phyloP scores from a whole-genome alignment of 176 grass and related monocot genomes.

The Echinochloa phyllopogon region DNA sequence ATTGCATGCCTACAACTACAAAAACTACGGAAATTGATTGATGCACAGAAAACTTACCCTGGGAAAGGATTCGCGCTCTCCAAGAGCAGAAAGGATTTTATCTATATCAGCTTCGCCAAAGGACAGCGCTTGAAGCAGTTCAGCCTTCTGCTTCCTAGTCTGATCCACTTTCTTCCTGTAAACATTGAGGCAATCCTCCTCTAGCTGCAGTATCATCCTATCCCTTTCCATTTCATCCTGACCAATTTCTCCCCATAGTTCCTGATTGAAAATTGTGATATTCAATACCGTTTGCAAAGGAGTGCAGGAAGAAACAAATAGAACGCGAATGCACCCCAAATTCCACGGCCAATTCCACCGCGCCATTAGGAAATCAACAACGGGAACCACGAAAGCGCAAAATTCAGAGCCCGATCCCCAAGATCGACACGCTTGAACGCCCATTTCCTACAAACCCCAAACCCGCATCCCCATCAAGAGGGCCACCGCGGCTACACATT shows the following conservation, averaged over 20 bases:
- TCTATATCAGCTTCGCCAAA: slow-evolving; percentile 67
- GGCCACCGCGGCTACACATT: neutral
- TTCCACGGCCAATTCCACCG: neutral
- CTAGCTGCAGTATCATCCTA: slow-evolving; percentile 71
- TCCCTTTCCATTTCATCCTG: slow-evolving; percentile 72
- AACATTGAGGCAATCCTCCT: slow-evolving; percentile 84
- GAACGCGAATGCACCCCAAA: neutral
- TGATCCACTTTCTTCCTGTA: slow-evolving; percentile 72
- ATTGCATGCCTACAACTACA: neutral
- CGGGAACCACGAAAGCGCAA: neutral
- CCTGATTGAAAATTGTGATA: slow-evolving; percentile 47
- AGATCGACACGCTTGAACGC: neutral
- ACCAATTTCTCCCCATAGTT: slow-evolving; percentile 84
- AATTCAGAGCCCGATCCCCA: neutral
- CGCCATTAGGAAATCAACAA: neutral
- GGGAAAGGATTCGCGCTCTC: slow-evolving; percentile 74
- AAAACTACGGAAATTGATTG: neutral
- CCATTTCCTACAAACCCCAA: neutral
- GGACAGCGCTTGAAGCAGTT: slow-evolving; percentile 61
- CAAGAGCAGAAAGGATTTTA: slow-evolving; percentile 69
- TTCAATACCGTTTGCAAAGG: neutral
- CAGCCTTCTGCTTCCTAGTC: slow-evolving; percentile 61
- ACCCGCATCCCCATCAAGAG: neutral
- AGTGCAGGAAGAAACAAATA: neutral
- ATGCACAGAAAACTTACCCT: slow-evolving; percentile 54